A percentile compares a stretch with the other conserved stretches of the same genome.
Conservation (phyloP, 2,329 filamentous ascomycete genomes). For the Biscogniauxia marginata region DNA sequence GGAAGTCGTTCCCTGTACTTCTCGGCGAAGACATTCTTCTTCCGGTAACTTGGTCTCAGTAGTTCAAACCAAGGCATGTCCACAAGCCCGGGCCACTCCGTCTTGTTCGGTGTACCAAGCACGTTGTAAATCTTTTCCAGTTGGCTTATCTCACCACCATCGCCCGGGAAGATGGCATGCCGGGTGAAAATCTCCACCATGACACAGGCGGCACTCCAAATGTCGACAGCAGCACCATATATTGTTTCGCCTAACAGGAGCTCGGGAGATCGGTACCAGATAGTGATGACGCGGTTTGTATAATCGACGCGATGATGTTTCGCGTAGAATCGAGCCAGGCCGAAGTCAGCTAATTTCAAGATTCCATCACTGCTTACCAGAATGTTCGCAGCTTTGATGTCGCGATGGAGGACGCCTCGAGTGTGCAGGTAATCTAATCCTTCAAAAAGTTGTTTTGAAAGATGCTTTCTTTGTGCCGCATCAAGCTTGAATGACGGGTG, state of each 20-base stretch:
- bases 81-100: conserved; percentile 85
- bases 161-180: conserved; percentile 90
- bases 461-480: conserved; percentile 83
- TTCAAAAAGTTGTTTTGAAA: conserved; percentile 90
- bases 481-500: conserved; percentile 89
- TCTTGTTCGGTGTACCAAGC: conserved; percentile 80
- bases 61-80: conserved; percentile 98
- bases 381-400: conserved; percentile 98
- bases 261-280: conserved; percentile 94
- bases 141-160: conserved; percentile 93
- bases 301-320: conserved; percentile 92
- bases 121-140: conserved; percentile 95
- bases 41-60: conserved; percentile 72
- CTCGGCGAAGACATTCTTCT: conserved; percentile 74
- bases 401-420: conserved; percentile 89
- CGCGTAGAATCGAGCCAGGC: conserved; percentile 91
- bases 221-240: conserved; percentile 86
- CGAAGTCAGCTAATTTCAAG: conserved; percentile 93
- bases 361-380: conserved; percentile 86
- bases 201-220: conserved; percentile 97
- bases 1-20: conserved; percentile 78
- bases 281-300: conserved; percentile 97
- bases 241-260: conserved; percentile 87
- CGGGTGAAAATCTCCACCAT: conserved; percentile 95
- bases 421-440: conserved; percentile 91